Base-by-base conservation (phyloP, 2,329 filamentous ascomycete genomes). In the Epichloe elymi region DNA sequence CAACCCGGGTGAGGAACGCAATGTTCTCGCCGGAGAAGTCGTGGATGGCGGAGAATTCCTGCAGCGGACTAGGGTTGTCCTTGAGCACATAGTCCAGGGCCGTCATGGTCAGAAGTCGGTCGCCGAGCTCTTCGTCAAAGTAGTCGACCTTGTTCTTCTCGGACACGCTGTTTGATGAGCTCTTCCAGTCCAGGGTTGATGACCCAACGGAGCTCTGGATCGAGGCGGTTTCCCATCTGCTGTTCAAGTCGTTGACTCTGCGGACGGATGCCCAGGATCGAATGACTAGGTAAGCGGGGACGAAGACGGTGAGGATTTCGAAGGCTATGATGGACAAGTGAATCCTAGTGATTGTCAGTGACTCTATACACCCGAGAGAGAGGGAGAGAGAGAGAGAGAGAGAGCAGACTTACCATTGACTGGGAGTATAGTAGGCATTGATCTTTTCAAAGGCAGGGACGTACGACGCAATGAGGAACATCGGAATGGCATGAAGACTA, bases 21-120 rank as follows among this genome's bases (percentile, higher is more conserved):
- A 85, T 80, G 60, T 86, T 86, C 62, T 86, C 82, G 11, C 80
- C 82, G 0, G 81, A 84, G 59, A 86, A 85, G 56, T 86, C 82
- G 40, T 75, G 72, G 0, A 76, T 68, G 0, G 81, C 81, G 0
- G 82, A 81, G 61, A 83, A 86, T 46, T 78, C 66, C 51, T 82
- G 78, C 0, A 86, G 70, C 0, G 78, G 76, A 2, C 71, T 68
- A 0, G 79, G 75, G 59, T 83, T 80, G 47, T 73, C 69, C 46
- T 71, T 67, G 0, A 86, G 69, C 10, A 78, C 75, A 51, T 76
- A 70, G 54, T 85, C 80, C 3, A 85, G 71, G 0, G 80, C 78
- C 30, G 71, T 68, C 75, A 83, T 81, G 46, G 76, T 78, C 42
- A 76, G 68, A 48, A 79, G 66, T 43, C 67, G 72, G 52, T 71